These are phyloP conservation scores for Dactylonectria estremocensis DNA, from an alignment of 2,329 filamentous ascomycete genomes.

Conservation along the genomic window DNA sequence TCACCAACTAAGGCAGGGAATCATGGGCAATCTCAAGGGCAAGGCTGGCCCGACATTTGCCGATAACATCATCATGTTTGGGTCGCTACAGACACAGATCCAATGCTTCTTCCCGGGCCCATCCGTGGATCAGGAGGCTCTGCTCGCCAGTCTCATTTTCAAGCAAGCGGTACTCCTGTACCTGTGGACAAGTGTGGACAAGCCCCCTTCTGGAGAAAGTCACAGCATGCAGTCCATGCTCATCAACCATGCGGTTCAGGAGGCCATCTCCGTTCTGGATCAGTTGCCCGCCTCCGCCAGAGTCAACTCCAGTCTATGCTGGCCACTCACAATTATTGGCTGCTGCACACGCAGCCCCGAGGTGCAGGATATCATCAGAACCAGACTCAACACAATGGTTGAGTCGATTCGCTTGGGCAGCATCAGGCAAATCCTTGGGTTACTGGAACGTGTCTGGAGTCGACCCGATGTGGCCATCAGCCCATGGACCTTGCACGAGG, in stretches of 20 bases:
- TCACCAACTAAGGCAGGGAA: background rate
- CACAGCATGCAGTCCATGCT: background rate
- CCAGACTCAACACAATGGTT: background rate
- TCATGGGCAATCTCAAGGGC: background rate
- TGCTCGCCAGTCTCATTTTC: background rate
- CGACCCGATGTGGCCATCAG: background rate
- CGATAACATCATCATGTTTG: constrained; percentile 1
- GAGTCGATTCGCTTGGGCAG: background rate
- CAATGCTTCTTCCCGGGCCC: background rate
- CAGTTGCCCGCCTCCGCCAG: background rate
- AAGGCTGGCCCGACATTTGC: background rate
- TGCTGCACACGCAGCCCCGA: background rate
- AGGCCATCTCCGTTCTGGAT: background rate
- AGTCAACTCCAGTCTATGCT: background rate
- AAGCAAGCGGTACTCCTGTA: background rate
- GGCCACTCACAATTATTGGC: background rate
- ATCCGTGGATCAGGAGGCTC: background rate
- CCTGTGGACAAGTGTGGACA: background rate
- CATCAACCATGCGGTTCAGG: background rate
- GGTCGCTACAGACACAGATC: background rate
- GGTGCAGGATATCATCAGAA: background rate
- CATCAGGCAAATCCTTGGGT: background rate
- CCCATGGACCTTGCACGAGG: background rate
- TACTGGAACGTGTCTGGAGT: background rate
- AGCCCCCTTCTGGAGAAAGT: background rate